phyloP scores from a whole-genome alignment of 2,329 filamentous ascomycete genomes.

The Talaromyces rugulosus region DNA sequence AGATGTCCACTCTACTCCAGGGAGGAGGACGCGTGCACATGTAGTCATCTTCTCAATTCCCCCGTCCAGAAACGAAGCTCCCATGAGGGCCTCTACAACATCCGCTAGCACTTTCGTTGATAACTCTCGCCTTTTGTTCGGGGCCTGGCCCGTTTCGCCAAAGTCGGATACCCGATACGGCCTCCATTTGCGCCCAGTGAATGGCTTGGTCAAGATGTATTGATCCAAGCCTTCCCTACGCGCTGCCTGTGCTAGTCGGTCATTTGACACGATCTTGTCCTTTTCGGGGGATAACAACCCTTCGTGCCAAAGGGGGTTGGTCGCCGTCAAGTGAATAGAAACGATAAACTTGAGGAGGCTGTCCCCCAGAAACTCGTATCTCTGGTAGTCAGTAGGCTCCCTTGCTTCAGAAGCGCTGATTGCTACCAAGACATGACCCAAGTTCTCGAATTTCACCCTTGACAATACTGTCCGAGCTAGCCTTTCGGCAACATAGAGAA shows the following conservation, averaged over 20 bases:
- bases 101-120: constrained; percentile 82
- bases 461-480: constrained; percentile 55
- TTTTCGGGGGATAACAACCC: constrained; percentile 67
- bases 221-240: constrained; percentile 61
- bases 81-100: constrained; percentile 80
- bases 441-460: constrained; percentile 50
- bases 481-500: constrained; percentile 58
- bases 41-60: constrained; percentile 59
- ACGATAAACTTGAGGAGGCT: constrained; percentile 72
- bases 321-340: constrained; percentile 59
- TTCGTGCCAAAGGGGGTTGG: constrained; percentile 67
- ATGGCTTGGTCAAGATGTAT: constrained; percentile 66
- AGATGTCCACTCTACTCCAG: constrained; percentile 53
- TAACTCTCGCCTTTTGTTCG: constrained; percentile 37
- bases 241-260: constrained; percentile 63
- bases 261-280: constrained; percentile 69
- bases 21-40: constrained; percentile 65
- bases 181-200: constrained; percentile 69
- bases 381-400: constrained; percentile 68
- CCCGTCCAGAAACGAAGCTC: constrained; percentile 67
- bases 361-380: constrained; percentile 84
- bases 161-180: constrained; percentile 56
- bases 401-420: constrained; percentile 62
- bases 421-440: constrained; percentile 60
- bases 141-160: constrained; percentile 11